Evolutionary conservation across 176 grass and related monocot genomes (phyloP).

Genomic region (Poa pratensis): DNA sequence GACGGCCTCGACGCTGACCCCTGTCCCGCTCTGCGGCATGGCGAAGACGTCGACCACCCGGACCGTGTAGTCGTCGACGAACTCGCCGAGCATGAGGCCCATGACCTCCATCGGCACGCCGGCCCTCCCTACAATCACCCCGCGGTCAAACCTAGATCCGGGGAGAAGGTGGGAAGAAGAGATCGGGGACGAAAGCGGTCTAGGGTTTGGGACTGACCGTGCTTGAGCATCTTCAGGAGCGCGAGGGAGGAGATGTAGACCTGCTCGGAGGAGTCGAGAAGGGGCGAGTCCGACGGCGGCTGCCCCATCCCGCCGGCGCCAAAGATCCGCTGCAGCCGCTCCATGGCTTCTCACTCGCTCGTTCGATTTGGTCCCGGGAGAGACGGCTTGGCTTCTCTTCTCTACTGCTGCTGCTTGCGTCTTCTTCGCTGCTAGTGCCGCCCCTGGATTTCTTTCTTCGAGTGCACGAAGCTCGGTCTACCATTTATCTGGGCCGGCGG

Average conservation of each 20-base stretch:
- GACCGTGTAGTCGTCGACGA: constrained; percentile 98
- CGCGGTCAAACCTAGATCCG: neutral
- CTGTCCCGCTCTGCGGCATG: constrained; percentile 98
- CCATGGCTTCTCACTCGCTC: constrained; percentile 53
- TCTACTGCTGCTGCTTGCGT: neutral
- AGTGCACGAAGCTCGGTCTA: neutral
- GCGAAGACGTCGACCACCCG: constrained; percentile 94
- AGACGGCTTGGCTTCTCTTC: neutral
- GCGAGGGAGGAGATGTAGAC: constrained; percentile 99
- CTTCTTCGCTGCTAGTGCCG: neutral
- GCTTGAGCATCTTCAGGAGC: constrained; percentile 99
- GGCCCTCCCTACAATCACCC: constrained; percentile 66
- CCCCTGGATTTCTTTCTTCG: constrained; percentile 27
- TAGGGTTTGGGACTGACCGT: constrained; percentile 55
- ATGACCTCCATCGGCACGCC: constrained; percentile 99
- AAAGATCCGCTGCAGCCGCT: constrained; percentile 92
- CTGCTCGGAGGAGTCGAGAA: constrained; percentile 99
- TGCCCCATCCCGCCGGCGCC: constrained; percentile 91
- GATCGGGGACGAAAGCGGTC: neutral
- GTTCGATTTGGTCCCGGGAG: neutral
- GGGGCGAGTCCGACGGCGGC: constrained; percentile 80
- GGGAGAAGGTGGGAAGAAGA: neutral
- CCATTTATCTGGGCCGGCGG: neutral
- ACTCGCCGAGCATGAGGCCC: constrained; percentile 96
- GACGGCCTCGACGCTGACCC: constrained; percentile 93